Evolutionary conservation across 148 eudicot species (phyloP), one percentile per base, ranked within the genome.

Genomic region (Vaccinium vitisidaea): DNA sequence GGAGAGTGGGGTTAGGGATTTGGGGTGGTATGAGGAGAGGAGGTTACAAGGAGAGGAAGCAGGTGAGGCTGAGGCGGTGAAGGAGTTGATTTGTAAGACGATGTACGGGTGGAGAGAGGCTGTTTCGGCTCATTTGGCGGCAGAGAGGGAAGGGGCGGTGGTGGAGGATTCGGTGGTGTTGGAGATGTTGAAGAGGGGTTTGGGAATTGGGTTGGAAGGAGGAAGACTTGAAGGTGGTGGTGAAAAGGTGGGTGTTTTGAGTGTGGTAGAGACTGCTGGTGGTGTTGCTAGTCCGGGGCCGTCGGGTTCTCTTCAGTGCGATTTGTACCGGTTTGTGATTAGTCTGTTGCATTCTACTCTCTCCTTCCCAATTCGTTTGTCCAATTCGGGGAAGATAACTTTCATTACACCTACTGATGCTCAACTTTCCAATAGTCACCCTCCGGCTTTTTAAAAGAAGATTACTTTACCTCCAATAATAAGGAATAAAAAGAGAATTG

Each of bases 201-300:
- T 96, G 86, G 84, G 83, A 81, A 87, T 79, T 76, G 90, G 84
- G 25, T 50, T 56, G 30, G 88, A 75, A 2, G 84, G 81, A 49
- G 53, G 39, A 69, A 32, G 19, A 13, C 83, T 30, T 49, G 87
- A 65, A 82, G 75, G 55, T 55, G 82, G 25, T 18, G 65, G 21
- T 21, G 71, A 81, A 27, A 84, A 77, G 23, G 80, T 21, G 36
- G 90, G 88, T 25, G 80, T 82, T 55, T 91, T 92, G 90, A 90
- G 89, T 79, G 83, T 97, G 85, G 89, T 95, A 87, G 98, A 97
- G 90, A 97, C 99, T 83, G 98, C 99, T 63, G 99, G 99, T 77
- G 99, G 99, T 63, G 98, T 97, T 61, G 98, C 98, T 1, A 95
- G 98, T 89, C 99, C 99, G 8, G 95, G 92, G 2, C 96, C 99